Base-by-base conservation (phyloP, 495 filamentous ascomycete genomes). In the Lepidopterella palustris region DNA sequence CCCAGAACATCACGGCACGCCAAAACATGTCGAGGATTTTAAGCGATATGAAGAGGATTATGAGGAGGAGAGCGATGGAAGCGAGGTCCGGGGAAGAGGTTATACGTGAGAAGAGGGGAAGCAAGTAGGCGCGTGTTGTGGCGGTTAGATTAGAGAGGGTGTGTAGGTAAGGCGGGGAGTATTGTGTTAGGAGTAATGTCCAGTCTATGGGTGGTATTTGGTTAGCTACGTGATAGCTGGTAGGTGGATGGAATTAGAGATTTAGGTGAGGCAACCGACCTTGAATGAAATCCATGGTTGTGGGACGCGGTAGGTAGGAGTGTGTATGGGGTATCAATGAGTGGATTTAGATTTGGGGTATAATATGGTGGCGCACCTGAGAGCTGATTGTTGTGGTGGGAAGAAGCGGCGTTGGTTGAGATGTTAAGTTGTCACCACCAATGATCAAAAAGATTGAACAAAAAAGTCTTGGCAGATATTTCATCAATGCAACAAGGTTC, bases 1-100 rank as follows among this genome's bases (percentile, higher is more conserved):
- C 78, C 83, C 88, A 90, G 70, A 82, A 92, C 68, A 90, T 76
- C 54, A 95, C 73, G 2, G 88, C 71, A 32, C 87, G 79, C 49
- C 81, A 82, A 25, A 86, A 71, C 69, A 84, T 83, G 66, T 83
- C 73, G n/a, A 93, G 72, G 54, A 90, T 65, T 67, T 85, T 81
- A 59, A 92, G 71, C 18, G 80, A 80, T 49, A 89, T 51, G 59
- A 89, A 67, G 29, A 91, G 64, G 45, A 82, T 60, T 40, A 84
- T 56, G 0, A 81, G 63, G 13, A 87, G 72, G 32, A 80, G 68
- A 4, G 84, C 67, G 56, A 87, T 72, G 18, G 85, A 82, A 45
- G 83, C 63, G 51, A 89, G 68, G 73, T 88, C 84, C 80, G 83
- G 65, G 77, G 75, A 62, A 64, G 68, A 72, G 24, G 77, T 69